phyloP scores from a whole-genome alignment of 2,329 filamentous ascomycete genomes.

The Zasmidium citrigriseum region DNA sequence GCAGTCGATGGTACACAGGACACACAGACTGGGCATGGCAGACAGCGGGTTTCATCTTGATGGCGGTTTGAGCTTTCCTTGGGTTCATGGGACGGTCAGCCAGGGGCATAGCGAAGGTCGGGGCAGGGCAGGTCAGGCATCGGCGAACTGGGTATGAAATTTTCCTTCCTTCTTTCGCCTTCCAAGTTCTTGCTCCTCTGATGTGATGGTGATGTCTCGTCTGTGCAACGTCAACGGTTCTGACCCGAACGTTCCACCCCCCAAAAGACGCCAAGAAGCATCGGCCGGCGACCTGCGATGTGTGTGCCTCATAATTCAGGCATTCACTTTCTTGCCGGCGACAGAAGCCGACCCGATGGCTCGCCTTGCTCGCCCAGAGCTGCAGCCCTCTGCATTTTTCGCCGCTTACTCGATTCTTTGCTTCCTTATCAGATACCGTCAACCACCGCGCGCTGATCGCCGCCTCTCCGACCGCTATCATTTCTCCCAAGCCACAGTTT shows the following conservation, averaged over 20 bases:
- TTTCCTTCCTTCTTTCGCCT: too few species aligned
- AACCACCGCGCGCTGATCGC: background rate
- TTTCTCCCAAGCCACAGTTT: too few species aligned
- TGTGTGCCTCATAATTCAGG: too few species aligned
- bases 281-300: too few species aligned
- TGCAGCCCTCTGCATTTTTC: too few species aligned
- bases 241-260: too few species aligned
- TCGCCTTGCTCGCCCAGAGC: too few species aligned
- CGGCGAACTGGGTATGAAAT: background rate
- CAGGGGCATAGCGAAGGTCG: background rate
- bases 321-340: too few species aligned
- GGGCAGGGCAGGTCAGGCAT: background rate
- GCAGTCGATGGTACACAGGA: background rate
- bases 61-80: background rate
- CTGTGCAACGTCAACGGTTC: background rate
- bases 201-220: too few species aligned
- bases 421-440: conserved; percentile 2
- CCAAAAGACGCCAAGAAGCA: too few species aligned
- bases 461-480: background rate
- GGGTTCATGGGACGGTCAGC: background rate
- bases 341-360: too few species aligned
- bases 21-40: conserved; percentile 1
- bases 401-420: conserved; percentile 4
- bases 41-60: conserved; percentile 5
- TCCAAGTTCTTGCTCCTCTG: too few species aligned